Evolutionary conservation across 2,329 filamentous ascomycete species (phyloP), one percentile per base, ranked within the genome.

Genomic region (Apiospora saccharicola): DNA sequence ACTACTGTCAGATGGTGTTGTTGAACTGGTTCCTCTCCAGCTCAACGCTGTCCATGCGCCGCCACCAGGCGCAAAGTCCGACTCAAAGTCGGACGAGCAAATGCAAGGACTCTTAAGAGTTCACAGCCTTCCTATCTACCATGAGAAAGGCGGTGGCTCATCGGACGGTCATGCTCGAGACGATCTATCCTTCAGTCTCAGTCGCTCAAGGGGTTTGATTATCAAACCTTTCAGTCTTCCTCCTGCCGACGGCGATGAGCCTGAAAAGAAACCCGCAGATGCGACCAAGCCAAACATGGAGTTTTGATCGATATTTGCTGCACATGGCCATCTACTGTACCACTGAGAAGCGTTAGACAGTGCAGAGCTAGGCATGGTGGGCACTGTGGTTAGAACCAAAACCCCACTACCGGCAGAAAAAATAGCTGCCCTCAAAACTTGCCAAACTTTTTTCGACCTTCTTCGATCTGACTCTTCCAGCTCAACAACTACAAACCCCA

Each of bases 211-310:
- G 77, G 95, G 94, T 70, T 90, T 99, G 76, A 89, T 94, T 51
- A 94, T 99, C 75, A 93, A 92, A 77, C 94, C 95, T 0, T 98
- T 95, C 82, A 96, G 93, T 80, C 85, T 99, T 61, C 96, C 96
- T 37, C 96, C 96, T 0, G 86, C 96, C 53, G 93, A 95, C 71
- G 94, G 93, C 1, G 94, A 95, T 75, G 84, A 85, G 41, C 82
- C 79, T 72, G 80, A 82, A 51, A 80, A 79, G 71, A 80, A 82
- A 49, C 80, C 88, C 69, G 82, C 82, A 74, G 88, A 88, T 75
- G 86, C 87, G 3, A 88, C 86, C 70, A 94, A 94, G 77, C 86
- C 87, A 72, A 91, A 93, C 75, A 88, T 97, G 69, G 93, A 96
- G 70, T 97, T 97, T 78, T 94, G 79, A 87, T 72, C 70, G 6